Conservation (phyloP, 2,329 filamentous ascomycete genomes). For the Fusarium decemcellulare region DNA sequence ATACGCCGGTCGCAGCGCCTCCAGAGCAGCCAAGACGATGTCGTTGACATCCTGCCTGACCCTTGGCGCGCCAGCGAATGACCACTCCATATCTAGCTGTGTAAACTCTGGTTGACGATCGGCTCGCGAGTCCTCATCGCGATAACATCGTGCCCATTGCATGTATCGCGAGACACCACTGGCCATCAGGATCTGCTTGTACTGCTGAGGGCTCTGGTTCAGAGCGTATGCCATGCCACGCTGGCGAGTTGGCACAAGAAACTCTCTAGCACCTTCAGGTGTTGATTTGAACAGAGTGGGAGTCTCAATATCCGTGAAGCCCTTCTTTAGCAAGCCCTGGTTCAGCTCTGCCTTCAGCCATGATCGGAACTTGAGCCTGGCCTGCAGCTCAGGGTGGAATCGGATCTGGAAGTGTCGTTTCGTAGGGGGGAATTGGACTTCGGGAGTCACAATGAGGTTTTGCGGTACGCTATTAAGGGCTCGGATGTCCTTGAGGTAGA, state of each 20-base stretch:
- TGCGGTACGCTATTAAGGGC: constrained; percentile 58
- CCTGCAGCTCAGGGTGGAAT: constrained; percentile 76
- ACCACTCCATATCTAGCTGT: constrained; percentile 93
- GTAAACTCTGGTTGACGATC: constrained; percentile 98
- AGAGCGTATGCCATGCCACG: constrained; percentile 87
- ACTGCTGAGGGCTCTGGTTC: constrained; percentile 97
- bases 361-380: constrained; percentile 80
- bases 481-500: constrained; percentile 72
- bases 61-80: constrained; percentile 75
- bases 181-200: constrained; percentile 98
- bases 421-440: constrained; percentile 80
- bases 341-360: constrained; percentile 67
- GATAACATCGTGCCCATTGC: constrained; percentile 94
- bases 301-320: constrained; percentile 88
- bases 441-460: constrained; percentile 82
- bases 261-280: constrained; percentile 94
- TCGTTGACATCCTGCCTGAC: constrained; percentile 55
- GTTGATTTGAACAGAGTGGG: constrained; percentile 98
- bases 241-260: constrained; percentile 88
- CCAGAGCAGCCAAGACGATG: constrained; percentile 50
- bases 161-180: constrained; percentile 87
- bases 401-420: constrained; percentile 89
- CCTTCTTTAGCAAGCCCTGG: constrained; percentile 67
- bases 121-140: constrained; percentile 92
- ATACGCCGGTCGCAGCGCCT: constrained; percentile 47